Evolutionary conservation across 106 monocot species (phyloP), one percentile per base, ranked within the genome.

Genomic region (Dendrobium nobile): DNA sequence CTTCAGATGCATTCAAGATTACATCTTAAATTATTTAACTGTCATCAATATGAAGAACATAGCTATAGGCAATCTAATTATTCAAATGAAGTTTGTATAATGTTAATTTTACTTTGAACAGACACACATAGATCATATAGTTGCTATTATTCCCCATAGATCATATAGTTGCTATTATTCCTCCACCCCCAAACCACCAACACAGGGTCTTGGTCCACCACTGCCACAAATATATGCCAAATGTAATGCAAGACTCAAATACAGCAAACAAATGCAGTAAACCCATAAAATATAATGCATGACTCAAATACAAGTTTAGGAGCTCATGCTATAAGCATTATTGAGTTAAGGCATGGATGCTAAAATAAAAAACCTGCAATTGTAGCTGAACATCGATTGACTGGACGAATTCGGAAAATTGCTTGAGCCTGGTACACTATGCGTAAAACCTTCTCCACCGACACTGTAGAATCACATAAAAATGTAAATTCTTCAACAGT

Each of bases 401-500:
- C 91, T 0, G 97, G 94, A 41, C 94, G 90, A 54, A 98, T 94
- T 78, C 97, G 84, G 22, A 98, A 98, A 56, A 98, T 81, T 42
- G 97, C 97, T 84, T 98, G 97, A 61, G 97, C 94, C 75, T 94
- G 94, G 85, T 91, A 98, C 15, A 98, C 85, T 80, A 98, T 98
- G 24, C 81, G 78, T 54, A 98, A 41, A 22, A 89, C 89, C 82
- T 84, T 92, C 89, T 98, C 97, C 83, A 98, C 97, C 31, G 94
- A 91, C 47, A 94, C 97, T 98, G 78, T 80, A 84, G 2, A 42
- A 83, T 33, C 44, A 67, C 13, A 83, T 13, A 72, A 47, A 80
- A 82, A 43, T 1, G 24, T 24, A 58, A 73, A 76, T 64, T 41
- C n/a, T 40, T 24, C 26, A 76, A 42, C n/a, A 47, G 22, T 26